These are phyloP conservation scores for Phlegmacium glaucopus DNA, from an alignment of 768 basidiomycete species.

Conservation along the genomic window DNA sequence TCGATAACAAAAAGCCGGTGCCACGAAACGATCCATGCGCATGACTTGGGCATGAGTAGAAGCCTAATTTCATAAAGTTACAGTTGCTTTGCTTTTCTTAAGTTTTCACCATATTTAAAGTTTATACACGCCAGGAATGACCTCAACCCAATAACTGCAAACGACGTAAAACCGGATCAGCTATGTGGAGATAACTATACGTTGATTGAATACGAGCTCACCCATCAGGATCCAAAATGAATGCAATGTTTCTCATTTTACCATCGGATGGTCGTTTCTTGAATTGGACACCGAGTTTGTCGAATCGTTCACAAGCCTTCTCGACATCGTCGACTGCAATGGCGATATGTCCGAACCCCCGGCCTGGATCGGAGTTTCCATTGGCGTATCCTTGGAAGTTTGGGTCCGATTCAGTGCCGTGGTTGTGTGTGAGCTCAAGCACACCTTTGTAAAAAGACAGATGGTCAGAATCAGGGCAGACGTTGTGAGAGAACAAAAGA, in stretches of 20 bases:
- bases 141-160: constrained; percentile 58
- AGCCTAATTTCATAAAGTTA: not conserved
- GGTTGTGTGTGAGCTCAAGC: constrained; percentile 85
- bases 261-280: constrained; percentile 87
- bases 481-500: not conserved
- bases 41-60: not conserved
- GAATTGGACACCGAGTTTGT: constrained; percentile 75
- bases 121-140: constrained; percentile 36
- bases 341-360: constrained; percentile 86
- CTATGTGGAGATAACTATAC: not conserved
- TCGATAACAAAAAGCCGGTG: not conserved
- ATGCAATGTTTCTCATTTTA: constrained; percentile 81
- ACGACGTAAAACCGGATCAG: not conserved
- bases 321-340: constrained; percentile 82
- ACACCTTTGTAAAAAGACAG: constrained; percentile 44
- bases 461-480: not conserved
- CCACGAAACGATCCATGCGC: not conserved
- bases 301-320: constrained; percentile 80
- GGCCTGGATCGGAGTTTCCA: constrained; percentile 83
- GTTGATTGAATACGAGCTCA: constrained; percentile 24
- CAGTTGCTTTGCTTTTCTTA: not conserved
- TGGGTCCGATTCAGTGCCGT: constrained; percentile 82
- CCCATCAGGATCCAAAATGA: constrained; percentile 85
- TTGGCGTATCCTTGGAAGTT: constrained; percentile 78
- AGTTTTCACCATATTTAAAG: constrained; percentile 10